Base-by-base conservation (phyloP, 441 rosid genomes). In the Bruguiera hainesii region DNA sequence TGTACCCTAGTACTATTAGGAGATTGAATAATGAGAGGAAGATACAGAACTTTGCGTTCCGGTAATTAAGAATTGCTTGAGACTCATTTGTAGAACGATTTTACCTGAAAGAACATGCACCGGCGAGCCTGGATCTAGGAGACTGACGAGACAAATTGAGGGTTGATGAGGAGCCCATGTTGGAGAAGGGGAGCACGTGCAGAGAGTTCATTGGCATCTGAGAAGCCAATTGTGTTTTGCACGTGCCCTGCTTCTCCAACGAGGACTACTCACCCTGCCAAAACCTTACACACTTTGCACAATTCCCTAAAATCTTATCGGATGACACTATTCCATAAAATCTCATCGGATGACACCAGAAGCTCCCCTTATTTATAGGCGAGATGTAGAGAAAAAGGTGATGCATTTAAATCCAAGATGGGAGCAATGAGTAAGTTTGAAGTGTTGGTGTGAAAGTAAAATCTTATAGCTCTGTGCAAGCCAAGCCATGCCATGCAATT, bases 171-270 rank as follows among this genome's bases (percentile, higher is more conserved):
- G 64, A 88, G 74, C 61, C 83, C 91, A 63, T 80, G 95, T 82
- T 88, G 97, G 95, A 85, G 95, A 80, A 88, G 89, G 80, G 78
- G 89, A 88, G 97, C 91, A 72, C 95, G 93, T 88, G 97, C 97
- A 85, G 75, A 35, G n/a, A 46, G 1, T 25, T n/a, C 18, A 42
- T 7, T 26, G 35, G 71, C 60, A 61, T 67, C 31, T 50, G 33
- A 63, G 70, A 65, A 66, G 33, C 58, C 29, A 16, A 16, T 60
- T 30, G 15, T 49, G 7, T 53, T 39, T 78, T 91, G 98, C 98
- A 94, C 98, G 98, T 94, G 98, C 97, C 98, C 98, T 94, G 98
- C 98, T 94, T 94, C 98, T 94, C 98, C 98, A 94, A 53, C 98
- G 71, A 72, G 89, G 78, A 89, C 78, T 72, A 56, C 90, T 66